These are phyloP conservation scores for Xylariaceae sp. DNA, from an alignment of 2,329 filamentous ascomycete genomes.

Conservation along the genomic window DNA sequence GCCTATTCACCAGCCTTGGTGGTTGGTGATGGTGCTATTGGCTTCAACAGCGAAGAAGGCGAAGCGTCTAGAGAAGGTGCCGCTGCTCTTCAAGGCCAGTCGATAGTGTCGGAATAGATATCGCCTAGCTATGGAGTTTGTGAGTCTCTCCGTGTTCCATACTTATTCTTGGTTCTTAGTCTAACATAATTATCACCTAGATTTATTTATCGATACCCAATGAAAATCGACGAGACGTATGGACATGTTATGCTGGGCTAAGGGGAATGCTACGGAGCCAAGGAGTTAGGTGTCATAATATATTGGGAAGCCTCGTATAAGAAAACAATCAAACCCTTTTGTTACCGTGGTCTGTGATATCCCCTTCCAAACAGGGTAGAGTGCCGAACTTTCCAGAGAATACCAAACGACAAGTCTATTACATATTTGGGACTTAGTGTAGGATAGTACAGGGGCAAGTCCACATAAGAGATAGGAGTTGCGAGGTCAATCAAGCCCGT, in stretches of 20 bases:
- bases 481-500: constrained; percentile 8
- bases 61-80: constrained; percentile 23
- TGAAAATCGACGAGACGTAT: background rate
- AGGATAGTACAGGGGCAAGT: background rate
- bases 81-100: constrained; percentile 14
- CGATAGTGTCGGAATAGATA: constrained; percentile 8
- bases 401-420: too few species aligned
- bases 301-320: background rate
- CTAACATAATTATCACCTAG: constrained; percentile 8
- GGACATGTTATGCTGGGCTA: background rate
- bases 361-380: too few species aligned
- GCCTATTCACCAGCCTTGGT: constrained; percentile 41
- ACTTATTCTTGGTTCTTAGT: background rate
- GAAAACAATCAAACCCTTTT: too few species aligned
- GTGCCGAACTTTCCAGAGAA: too few species aligned
- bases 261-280: background rate
- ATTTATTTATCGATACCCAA: constrained; percentile 1
- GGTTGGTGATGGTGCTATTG: constrained; percentile 49
- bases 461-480: constrained; percentile 1
- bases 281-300: background rate
- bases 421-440: background rate
- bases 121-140: constrained; percentile 1
- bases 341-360: too few species aligned
- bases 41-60: constrained; percentile 38
- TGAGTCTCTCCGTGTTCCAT: background rate